Evolutionary conservation across 345 rosid species (phyloP).

Genomic region (Melaleuca alternifolia): DNA sequence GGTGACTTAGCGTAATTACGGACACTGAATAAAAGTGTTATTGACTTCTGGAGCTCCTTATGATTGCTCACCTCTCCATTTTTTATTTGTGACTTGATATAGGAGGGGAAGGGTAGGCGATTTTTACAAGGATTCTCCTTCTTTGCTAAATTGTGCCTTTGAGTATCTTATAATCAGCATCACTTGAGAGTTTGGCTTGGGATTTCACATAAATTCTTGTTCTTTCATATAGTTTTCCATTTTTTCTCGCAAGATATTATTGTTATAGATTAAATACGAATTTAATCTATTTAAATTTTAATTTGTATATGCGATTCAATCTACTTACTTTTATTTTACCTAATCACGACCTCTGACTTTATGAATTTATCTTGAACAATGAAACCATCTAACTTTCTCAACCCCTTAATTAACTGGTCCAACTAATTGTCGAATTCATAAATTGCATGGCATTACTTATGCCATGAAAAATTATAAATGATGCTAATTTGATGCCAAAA

Average conservation of each 20-base stretch:
- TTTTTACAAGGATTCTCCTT: not conserved
- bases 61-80: not conserved
- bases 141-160: not conserved
- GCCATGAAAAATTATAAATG: not conserved
- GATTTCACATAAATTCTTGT: not conserved
- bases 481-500: not conserved
- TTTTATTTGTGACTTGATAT: too few relatives aligned
- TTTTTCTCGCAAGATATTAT: not conserved
- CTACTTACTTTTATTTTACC: not conserved
- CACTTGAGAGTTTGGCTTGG: not conserved
- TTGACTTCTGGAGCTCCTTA: not conserved
- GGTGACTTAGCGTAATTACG: not conserved
- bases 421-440: not conserved
- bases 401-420: fast-evolving
- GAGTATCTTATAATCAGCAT: not conserved
- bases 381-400: not conserved
- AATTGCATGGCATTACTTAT: not conserved
- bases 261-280: not conserved
- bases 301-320: fast-evolving
- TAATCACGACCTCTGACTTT: too few relatives aligned
- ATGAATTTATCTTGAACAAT: not conserved
- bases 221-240: not conserved
- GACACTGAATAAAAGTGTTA: not conserved
- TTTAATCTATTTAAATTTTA: not conserved
- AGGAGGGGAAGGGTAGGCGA: not conserved